Percentiles rank a stretch among this genome's conserved stretches.
phyloP scores from a whole-genome alignment of 2,329 filamentous ascomycete species.

The Boeremia lycopersici region DNA sequence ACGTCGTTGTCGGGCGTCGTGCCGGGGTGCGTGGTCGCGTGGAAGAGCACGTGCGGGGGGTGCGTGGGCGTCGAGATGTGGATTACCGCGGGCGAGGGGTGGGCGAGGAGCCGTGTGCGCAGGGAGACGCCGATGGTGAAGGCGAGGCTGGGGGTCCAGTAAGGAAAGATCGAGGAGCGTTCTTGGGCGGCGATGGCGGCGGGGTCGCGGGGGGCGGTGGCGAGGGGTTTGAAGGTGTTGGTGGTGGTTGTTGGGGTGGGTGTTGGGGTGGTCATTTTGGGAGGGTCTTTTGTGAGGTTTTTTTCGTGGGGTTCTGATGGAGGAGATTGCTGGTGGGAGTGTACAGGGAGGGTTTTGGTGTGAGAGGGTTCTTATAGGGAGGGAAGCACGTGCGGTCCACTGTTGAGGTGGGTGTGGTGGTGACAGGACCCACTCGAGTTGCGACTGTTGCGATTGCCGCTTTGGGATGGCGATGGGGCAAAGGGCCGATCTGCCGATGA shows the following conservation, averaged over 20 bases:
- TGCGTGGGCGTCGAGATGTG: slow-evolving; percentile 65
- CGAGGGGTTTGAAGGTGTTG: slow-evolving; percentile 27
- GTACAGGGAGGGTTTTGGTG: neutral
- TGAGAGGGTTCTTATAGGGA: neutral
- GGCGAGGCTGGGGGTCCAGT: slow-evolving; percentile 67
- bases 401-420: neutral
- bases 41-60: slow-evolving; percentile 67
- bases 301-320: no score
- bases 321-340: neutral
- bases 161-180: slow-evolving; percentile 46
- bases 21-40: slow-evolving; percentile 69
- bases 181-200: slow-evolving; percentile 49
- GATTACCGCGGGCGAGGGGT: slow-evolving; percentile 62
- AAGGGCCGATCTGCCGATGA: slow-evolving; percentile 3
- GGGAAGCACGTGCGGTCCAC: slow-evolving; percentile 8
- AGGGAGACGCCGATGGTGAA: slow-evolving; percentile 68
- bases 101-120: slow-evolving; percentile 62
- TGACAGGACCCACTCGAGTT: slow-evolving; percentile 4
- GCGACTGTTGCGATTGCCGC: slow-evolving; percentile 20
- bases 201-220: slow-evolving; percentile 40
- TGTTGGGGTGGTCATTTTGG: slow-evolving; percentile 26
- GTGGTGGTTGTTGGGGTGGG: slow-evolving; percentile 21
- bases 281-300: no score
- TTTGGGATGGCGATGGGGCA: slow-evolving; percentile 7
- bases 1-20: slow-evolving; percentile 72